Percentiles rank a stretch among this genome's conserved stretches.
Conservation (phyloP, 768 basidiomycete genomes). For the Trametes coccinea region DNA sequence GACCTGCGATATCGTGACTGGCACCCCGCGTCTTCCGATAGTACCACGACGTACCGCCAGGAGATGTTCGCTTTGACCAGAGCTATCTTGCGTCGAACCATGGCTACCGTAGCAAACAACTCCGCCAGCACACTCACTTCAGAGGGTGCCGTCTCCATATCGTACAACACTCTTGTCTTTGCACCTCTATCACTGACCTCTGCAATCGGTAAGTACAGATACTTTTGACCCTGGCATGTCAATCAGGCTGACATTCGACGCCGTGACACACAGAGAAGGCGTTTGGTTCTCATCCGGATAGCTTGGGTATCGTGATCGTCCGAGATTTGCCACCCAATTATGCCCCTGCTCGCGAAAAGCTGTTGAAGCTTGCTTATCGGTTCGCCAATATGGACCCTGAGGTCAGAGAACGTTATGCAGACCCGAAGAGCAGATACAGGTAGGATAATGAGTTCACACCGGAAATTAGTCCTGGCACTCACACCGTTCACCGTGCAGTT, state of each 20-base stretch:
- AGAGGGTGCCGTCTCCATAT: constrained; percentile 60
- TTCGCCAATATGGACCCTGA: constrained; percentile 73
- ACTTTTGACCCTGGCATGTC: neutral
- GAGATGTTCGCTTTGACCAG: constrained; percentile 6
- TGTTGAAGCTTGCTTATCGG: constrained; percentile 73
- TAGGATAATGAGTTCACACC: constrained; percentile 30
- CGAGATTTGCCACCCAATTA: constrained; percentile 78
- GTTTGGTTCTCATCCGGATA: constrained; percentile 77
- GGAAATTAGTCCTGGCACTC: no score
- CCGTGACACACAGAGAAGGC: constrained; percentile 55
- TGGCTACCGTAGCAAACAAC: constrained; percentile 15
- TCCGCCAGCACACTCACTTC: constrained; percentile 37
- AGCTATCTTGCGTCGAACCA: constrained; percentile 5
- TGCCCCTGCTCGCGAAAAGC: constrained; percentile 57
- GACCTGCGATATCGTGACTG: no score
- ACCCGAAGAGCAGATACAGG: constrained; percentile 76
- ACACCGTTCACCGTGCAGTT: constrained; percentile 43
- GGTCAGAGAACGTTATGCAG: constrained; percentile 71
- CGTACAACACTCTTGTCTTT: constrained; percentile 58
- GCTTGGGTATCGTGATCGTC: constrained; percentile 80
- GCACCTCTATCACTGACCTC: constrained; percentile 52
- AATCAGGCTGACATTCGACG: neutral
- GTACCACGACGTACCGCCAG: no score
- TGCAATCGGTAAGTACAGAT: constrained; percentile 56
- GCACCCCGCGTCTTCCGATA: no score